These are phyloP conservation scores for Amyloporia xantha DNA, from an alignment of 768 basidiomycete species.

Conservation along the genomic window DNA sequence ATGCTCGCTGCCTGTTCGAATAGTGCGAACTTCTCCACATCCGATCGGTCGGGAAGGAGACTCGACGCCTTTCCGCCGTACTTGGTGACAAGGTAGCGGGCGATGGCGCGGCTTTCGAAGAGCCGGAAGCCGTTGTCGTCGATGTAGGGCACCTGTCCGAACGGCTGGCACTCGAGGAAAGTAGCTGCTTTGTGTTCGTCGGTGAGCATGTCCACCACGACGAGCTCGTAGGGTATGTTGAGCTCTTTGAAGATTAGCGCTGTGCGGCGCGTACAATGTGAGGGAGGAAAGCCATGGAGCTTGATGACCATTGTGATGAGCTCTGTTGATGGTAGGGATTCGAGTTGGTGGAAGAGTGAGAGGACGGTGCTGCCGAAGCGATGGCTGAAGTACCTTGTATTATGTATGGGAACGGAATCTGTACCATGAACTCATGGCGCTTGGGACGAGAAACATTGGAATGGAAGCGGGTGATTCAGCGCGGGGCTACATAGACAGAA, in stretches of 20 bases:
- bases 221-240: constrained; percentile 46
- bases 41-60: constrained; percentile 38
- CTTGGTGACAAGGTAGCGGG: constrained; percentile 49
- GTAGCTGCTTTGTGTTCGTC: constrained; percentile 39
- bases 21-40: constrained; percentile 30
- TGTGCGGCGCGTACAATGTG: constrained; percentile 46
- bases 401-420: no score
- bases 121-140: constrained; percentile 54
- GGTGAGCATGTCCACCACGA: constrained; percentile 35
- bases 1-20: constrained; percentile 36
- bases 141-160: constrained; percentile 58
- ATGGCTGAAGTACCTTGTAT: no score
- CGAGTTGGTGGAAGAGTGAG: no score
- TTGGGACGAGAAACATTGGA: no score
- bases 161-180: constrained; percentile 48
- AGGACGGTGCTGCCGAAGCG: no score
- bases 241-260: constrained; percentile 47
- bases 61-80: constrained; percentile 38
- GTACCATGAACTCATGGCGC: no score
- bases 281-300: constrained; percentile 27
- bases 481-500: no score
- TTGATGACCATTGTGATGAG: constrained; percentile 31
- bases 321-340: no score
- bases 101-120: constrained; percentile 60
- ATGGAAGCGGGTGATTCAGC: no score